Evolutionary conservation across 1,139 yeast genomes (phyloP), one percentile per base, ranked within the genome.

Genomic region (Blastobotrys petasosporus): DNA sequence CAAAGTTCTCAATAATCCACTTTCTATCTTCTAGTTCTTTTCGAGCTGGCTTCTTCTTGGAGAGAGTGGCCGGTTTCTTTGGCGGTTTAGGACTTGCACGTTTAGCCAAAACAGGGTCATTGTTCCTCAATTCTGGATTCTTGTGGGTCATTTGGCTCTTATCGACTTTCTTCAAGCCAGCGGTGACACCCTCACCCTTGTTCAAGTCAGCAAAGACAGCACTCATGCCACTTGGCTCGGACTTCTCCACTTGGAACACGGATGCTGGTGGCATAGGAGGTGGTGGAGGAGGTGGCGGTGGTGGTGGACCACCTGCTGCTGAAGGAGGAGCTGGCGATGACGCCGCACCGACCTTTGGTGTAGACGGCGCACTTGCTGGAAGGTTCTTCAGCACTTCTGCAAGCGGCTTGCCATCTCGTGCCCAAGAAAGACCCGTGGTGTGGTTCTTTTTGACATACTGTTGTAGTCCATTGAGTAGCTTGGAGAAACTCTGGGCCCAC

Each of bases 131-230:
- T 37, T 74, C 82, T 4, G 97, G 97, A 66, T 88, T 88, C 69
- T 88, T 90, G 67, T 88, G 97, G 30, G 95, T 87, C 94, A 86
- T 87, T 68, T 88, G 85, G 15, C 94, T 83, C 68, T 80, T 85
- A 56, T 88, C 97, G 38, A 92, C 97, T 67, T 92, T 92, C 63
- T 83, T 86, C 58, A 94, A 78, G 4, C 88, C 85, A 28, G 90
- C 72, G 2, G 97, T 90, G 58, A 94, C 83, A 35, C 69, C 69
- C 54, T 81, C 85, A 47, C 99, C 99, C 68, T 82, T 76, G 68
- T 83, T 90, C 52, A 94, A 73, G 55, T 86, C 94, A n/a, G 86
- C 82, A 65, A 94, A 92, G 9, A 94, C 96, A 0, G 97, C 97
- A 55, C 74, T 75, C 74, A 90, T 78, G 4, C 69, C 59, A 1